A percentile compares a stretch with the other conserved stretches of the same genome.
phyloP scores from a whole-genome alignment of 306 rosid species.

The Dalbergia cultrata region DNA sequence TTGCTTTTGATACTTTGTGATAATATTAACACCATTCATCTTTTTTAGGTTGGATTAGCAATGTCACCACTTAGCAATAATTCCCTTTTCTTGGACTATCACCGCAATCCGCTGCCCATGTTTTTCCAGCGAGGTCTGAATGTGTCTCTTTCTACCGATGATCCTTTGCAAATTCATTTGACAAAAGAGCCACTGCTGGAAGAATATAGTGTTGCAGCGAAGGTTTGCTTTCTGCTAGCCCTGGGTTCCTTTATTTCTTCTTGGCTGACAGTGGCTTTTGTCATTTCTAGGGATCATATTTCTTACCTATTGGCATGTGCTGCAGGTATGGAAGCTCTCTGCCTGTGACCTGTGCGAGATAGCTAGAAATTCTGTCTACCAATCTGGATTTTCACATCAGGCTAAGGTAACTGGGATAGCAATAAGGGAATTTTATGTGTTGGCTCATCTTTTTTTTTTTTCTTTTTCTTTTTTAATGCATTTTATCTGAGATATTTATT shows the following conservation, averaged over 20 bases:
- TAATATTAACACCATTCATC: constrained; percentile 24
- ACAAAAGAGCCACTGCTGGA: constrained; percentile 61
- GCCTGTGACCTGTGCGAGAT: constrained; percentile 89
- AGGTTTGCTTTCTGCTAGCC: constrained; percentile 42
- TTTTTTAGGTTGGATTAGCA: constrained; percentile 70
- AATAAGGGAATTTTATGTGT: not conserved
- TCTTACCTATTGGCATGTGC: constrained; percentile 25
- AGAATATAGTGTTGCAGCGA: constrained; percentile 65
- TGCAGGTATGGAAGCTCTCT: constrained; percentile 89
- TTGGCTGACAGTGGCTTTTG: constrained; percentile 10
- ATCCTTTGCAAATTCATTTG: constrained; percentile 72
- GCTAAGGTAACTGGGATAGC: constrained; percentile 67
- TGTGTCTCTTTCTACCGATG: constrained; percentile 86
- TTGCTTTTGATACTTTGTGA: constrained; percentile 15
- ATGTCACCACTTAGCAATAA: constrained; percentile 94
- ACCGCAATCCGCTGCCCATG: constrained; percentile 81
- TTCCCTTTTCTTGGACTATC: constrained; percentile 88
- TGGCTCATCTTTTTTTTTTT: not conserved
- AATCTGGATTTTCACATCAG: constrained; percentile 85
- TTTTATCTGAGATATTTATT: constrained; percentile 15
- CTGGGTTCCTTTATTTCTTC: not conserved
- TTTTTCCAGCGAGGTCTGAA: constrained; percentile 88
- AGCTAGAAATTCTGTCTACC: constrained; percentile 90
- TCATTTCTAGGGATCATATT: constrained; percentile 29
- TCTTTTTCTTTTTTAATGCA: not conserved